Conservation (phyloP, 2,329 filamentous ascomycete species). For the Lasiodiplodia sp. region DNA sequence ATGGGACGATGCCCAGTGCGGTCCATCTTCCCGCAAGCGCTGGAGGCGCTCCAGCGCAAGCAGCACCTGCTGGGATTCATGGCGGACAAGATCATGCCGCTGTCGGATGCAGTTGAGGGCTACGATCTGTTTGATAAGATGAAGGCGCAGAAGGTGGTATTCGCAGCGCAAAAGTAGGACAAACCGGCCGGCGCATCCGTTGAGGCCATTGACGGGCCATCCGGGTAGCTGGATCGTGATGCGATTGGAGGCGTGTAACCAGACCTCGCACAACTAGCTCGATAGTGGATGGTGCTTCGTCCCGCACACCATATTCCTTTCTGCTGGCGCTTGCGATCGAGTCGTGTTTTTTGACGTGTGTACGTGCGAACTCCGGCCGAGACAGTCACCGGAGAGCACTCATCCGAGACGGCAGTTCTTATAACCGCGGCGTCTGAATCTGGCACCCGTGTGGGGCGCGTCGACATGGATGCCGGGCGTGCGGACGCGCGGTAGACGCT, state of each 20-base stretch:
- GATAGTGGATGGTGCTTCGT: conserved; percentile 11
- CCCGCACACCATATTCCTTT: background rate
- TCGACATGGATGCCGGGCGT: conserved; percentile 9
- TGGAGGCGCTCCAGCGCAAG: conserved; percentile 55
- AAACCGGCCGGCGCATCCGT: conserved; percentile 5
- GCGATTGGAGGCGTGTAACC: conserved; percentile 28
- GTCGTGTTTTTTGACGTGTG: conserved; percentile 19
- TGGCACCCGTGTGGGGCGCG: conserved; percentile 1
- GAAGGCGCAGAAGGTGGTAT: conserved; percentile 62
- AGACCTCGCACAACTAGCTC: conserved; percentile 24
- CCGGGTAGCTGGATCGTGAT: conserved; percentile 16
- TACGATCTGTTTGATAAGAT: conserved; percentile 62
- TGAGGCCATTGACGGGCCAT: conserved; percentile 20
- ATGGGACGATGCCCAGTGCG: conserved; percentile 60
- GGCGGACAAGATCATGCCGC: conserved; percentile 60
- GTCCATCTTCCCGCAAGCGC: conserved; percentile 57
- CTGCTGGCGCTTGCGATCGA: conserved; percentile 2
- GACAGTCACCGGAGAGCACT: conserved; percentile 12
- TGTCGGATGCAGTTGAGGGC: conserved; percentile 59
- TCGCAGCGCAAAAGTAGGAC: conserved; percentile 51
- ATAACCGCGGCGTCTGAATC: conserved; percentile 10
- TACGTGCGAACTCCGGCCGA: conserved; percentile 23
- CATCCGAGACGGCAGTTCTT: conserved; percentile 9
- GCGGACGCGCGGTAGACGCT: conserved; percentile 26
- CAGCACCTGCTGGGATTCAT: conserved; percentile 61